These are phyloP conservation scores for Apiospora aurea DNA, from an alignment of 2,329 filamentous ascomycete genomes.

Conservation along the genomic window DNA sequence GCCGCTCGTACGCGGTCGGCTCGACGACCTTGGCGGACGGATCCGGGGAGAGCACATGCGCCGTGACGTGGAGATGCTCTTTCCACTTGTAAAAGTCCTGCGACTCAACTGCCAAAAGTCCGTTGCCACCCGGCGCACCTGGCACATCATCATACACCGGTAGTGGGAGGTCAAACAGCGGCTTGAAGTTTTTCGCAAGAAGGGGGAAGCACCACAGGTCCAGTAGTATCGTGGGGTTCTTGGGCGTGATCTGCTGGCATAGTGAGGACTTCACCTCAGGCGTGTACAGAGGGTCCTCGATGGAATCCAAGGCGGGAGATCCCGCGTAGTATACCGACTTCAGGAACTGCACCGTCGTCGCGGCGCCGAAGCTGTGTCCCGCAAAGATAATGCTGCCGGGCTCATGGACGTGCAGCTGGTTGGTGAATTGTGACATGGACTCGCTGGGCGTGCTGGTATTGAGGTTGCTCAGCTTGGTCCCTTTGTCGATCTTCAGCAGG, in stretches of 20 bases:
- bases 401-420: constrained; percentile 70
- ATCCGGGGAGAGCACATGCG: constrained; percentile 67
- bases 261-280: constrained; percentile 64
- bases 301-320: constrained; percentile 51
- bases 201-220: constrained; percentile 85
- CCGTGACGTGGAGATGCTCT: constrained; percentile 73
- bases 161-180: constrained; percentile 75
- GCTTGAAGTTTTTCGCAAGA: constrained; percentile 64
- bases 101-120: constrained; percentile 74
- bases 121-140: constrained; percentile 56
- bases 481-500: constrained; percentile 69
- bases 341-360: constrained; percentile 76
- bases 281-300: constrained; percentile 65
- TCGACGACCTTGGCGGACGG: constrained; percentile 53
- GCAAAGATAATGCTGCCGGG: constrained; percentile 78
- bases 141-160: constrained; percentile 65
- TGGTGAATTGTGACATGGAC: constrained; percentile 65
- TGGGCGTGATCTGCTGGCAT: constrained; percentile 70
- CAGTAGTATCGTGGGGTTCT: constrained; percentile 71
- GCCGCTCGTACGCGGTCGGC: constrained; percentile 50
- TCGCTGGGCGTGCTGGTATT: constrained; percentile 51
- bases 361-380: constrained; percentile 83
- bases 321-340: constrained; percentile 78
- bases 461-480: constrained; percentile 57
- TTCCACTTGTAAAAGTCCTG: constrained; percentile 82